Evolutionary conservation across 768 basidiomycete species (phyloP), one percentile per base, ranked within the genome.

Genomic region (Lentinula boryana): DNA sequence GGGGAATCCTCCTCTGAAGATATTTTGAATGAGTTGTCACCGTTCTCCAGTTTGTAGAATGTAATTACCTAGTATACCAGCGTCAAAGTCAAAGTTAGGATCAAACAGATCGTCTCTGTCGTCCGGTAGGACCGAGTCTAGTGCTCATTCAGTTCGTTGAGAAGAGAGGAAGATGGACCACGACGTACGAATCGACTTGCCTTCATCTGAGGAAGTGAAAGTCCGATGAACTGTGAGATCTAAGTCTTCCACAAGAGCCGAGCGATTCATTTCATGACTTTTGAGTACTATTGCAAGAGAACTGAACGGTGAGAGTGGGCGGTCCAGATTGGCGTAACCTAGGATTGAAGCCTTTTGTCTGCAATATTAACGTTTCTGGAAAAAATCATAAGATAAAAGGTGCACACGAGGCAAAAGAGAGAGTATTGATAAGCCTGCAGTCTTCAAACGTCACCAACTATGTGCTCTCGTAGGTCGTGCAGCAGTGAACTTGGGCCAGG

Each of bases 1-100:
- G 89, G 88, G 41, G 87, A 89, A 65, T 93, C 91, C 64, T 87
- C 83, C 56, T 84, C 83, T 61, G 16, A 1, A 18, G 15, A 13
- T 23, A 31, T 15, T 21, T 31, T 33, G n/a, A 12, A 32, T 12
- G 4, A 21, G 18, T 13, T 21, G 4, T 31, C 13, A 27, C 27
- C 27, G 3, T 27, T n/a, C 13, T 16, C 13, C 4, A 8, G n/a
- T 21, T 23, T 23, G 8, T 21, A 36, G 4, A 40, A 15, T 49
- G 12, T 6, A 23, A 5, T 18, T 27, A 62, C 49, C 56, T 21
- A 58, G 35, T n/a, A 31, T 43, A 10, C 15, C 36, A 5, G 44
- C 41, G 40, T 52, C 56, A 40, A 44, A 43, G 31, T 62, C 61
- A 32, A 62, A 33, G 35, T 62, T 62, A 1, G 61, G 61, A 43